Evolutionary conservation across 148 eudicot genomes (phyloP).

Genomic region (Arbutus unedo): DNA sequence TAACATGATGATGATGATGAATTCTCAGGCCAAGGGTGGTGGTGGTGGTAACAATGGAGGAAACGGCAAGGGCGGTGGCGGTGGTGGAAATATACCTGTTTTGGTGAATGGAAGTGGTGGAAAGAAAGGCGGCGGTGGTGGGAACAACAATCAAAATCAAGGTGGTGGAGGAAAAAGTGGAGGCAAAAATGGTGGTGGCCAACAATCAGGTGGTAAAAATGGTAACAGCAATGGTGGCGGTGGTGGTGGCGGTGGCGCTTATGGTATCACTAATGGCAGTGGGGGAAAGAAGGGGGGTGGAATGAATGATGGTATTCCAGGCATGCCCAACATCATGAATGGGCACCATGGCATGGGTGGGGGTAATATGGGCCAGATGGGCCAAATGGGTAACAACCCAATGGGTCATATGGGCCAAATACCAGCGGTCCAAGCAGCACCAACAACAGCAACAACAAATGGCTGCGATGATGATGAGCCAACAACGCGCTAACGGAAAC

Average conservation of each 20-base stretch:
- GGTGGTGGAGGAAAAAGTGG: conserved; percentile 37
- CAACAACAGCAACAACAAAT: background rate
- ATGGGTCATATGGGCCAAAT: conserved; percentile 68
- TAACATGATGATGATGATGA: conserved; percentile 50
- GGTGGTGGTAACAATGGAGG: conserved; percentile 21
- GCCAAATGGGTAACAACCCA: conserved; percentile 63
- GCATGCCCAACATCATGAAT: conserved; percentile 31
- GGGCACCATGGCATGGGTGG: conserved; percentile 43
- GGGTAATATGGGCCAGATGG: conserved; percentile 50
- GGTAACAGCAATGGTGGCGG: conserved; percentile 32
- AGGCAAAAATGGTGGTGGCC: conserved; percentile 29
- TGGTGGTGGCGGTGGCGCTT: conserved; percentile 43
- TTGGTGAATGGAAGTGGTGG: conserved; percentile 27
- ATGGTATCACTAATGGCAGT: conserved; percentile 42
- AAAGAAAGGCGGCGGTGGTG: conserved; percentile 32
- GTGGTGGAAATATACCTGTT: conserved; percentile 31
- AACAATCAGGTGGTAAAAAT: conserved; percentile 21
- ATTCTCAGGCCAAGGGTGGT: conserved; percentile 28
- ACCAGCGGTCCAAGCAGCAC: conserved; percentile 52
- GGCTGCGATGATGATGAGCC: conserved; percentile 90
- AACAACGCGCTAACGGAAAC: conserved; percentile 72
- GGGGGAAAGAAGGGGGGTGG: conserved; percentile 17
- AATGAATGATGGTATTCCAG: conserved; percentile 35
- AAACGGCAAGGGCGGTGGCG: conserved; percentile 30
- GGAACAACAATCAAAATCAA: conserved; percentile 3